Evolutionary conservation across 371 early-diverging fungal genomes (phyloP), one percentile per base, ranked within the genome.

Genomic region (Apophysomyces elegans): DNA sequence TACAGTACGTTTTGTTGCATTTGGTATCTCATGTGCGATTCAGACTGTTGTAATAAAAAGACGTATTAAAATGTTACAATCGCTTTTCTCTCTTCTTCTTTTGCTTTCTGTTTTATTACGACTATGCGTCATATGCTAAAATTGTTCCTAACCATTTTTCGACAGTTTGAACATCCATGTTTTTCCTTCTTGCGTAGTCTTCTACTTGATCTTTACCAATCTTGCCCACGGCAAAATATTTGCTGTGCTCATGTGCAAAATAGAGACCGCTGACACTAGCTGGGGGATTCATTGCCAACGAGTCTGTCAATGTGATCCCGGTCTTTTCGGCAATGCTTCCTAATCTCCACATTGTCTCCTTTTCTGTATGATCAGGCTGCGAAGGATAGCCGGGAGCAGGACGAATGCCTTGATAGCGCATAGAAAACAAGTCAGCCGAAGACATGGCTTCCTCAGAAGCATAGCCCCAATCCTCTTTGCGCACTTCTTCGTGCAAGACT

Each of bases 161-260:
- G 7, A 92, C 84, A 26, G 79, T 87, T 7, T 83, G 84, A 5
- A 93, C 81, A 9, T 83, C 71, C 81, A 90, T 86, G 57, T 77
- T 73, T 78, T 94, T 93, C 62, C 96, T 88, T 32, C 78, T 75
- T 16, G 96, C 88, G 68, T 96, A 96, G 65, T 90, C 90, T 21
- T 79, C 75, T 21, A 85, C 73, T 78, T 96, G 96, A 65, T 95
- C 96, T 78, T 93, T 93, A 54, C 83, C 86, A 66, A 96, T 87
- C 81, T 96, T 96, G 69, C 96, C 96, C 5, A 95, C 94, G 5
- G 96, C 95, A 87, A 96, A 96, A 78, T 96, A 96, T 66, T 86
- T 87, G 63, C 91, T 82, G 59, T 91, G 77, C 37, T 86, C 85
- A 72, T 94, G 86, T 5, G 86, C 90, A 84, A 94, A 95, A 62